phyloP scores from a whole-genome alignment of 345 rosid genomes.

The Toxicodendron radicans region DNA sequence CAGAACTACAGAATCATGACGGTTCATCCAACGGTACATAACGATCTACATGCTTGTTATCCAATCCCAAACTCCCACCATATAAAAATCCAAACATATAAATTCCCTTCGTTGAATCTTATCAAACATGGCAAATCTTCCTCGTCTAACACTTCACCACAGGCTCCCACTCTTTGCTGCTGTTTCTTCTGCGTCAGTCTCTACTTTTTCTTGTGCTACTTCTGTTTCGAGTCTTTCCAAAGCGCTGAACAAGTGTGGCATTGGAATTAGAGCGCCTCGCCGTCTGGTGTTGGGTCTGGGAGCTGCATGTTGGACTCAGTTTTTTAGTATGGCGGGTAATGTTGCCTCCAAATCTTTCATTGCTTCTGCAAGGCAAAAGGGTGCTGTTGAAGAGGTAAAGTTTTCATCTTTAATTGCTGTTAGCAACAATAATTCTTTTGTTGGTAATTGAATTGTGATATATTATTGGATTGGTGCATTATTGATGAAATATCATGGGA shows the following conservation, averaged over 20 bases:
- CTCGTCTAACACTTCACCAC: conserved; percentile 32
- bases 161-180: conserved; percentile 27
- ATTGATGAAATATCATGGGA: background rate
- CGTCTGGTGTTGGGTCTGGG: conserved; percentile 62
- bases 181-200: conserved; percentile 5
- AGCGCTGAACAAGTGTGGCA: conserved; percentile 24
- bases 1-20: background rate
- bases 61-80: conserved; percentile 3
- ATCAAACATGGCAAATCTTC: conserved; percentile 32
- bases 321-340: conserved; percentile 44
- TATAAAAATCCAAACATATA: conserved; percentile 9
- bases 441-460: background rate
- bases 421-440: background rate
- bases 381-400: conserved; percentile 68
- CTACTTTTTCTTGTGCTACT: conserved; percentile 12
- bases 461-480: background rate
- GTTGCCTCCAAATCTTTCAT: conserved; percentile 48
- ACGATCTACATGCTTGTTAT: conserved; percentile 14
- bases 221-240: conserved; percentile 31
- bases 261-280: conserved; percentile 44
- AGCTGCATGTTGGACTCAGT: conserved; percentile 56
- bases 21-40: conserved; percentile 7
- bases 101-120: background rate
- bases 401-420: background rate
- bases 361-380: conserved; percentile 74